Evolutionary conservation across 495 filamentous ascomycete species (phyloP), one percentile per base, ranked within the genome.

Genomic region (Talaromyces thailandensis): DNA sequence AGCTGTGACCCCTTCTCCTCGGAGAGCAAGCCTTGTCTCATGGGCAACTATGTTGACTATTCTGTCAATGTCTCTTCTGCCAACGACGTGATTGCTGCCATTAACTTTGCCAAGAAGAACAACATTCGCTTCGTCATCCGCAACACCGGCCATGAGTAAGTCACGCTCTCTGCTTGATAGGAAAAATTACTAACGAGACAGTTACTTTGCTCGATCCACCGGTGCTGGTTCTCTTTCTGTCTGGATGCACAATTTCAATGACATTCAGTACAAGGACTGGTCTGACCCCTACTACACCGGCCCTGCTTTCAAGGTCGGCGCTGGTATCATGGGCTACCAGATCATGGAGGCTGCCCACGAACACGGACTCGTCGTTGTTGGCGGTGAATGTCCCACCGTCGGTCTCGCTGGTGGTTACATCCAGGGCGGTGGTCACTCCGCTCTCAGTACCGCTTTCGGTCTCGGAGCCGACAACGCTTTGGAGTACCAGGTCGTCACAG

Each of bases 381-480:
- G 69, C n/a, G 73, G 74, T 8, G 66, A 73, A 23, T 76, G 72
- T 58, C 66, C 68, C 0, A 71, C 64, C 26, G 75, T 78, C 3
- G 74, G 74, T 16, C 50, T 73, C 7, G 76, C 76, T 2, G 84
- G 86, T 7, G 87, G 86, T 3, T 88, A 81, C 63, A 76, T 68
- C 14, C 82, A 84, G 64, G 86, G 84, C 4, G 86, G 84, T 21
- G 88, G 88, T 3, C 84, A 88, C 65, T 77, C 76, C 6, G 71
- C 82, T 0, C 75, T 90, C 8, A 66, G 65, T 24, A 76, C 75
- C 6, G 66, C 65, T 4, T 83, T 81, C 58, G 88, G 87, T 0
- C 71, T 91, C 2, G 87, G 68, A 7, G 85, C 86, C 0, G 88
- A 91, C 65, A 78, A 85, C 35, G 79, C 85, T 0, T 74, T 89